These are phyloP conservation scores for Wickerhamiella nectarea DNA, from an alignment of 805 yeast species.

Conservation along the genomic window DNA sequence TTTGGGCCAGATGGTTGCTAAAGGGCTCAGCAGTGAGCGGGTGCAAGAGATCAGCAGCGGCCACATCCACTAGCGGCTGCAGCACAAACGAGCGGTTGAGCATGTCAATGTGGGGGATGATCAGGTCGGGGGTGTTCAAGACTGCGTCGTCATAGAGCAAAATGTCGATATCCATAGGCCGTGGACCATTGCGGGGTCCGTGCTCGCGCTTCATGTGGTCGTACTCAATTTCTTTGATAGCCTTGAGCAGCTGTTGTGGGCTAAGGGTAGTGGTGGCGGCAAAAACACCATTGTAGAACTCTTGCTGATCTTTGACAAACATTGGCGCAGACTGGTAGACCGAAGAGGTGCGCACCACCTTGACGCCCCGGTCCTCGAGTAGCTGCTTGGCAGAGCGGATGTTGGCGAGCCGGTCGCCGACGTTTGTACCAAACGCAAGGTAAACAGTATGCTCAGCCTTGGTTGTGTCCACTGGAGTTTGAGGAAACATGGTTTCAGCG, in stretches of 20 bases:
- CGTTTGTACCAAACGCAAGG: conserved; percentile 82
- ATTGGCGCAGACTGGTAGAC: conserved; percentile 83
- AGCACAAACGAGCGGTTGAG: conserved; percentile 82
- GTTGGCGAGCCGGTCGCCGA: conserved; percentile 56
- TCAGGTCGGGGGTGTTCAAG: conserved; percentile 43
- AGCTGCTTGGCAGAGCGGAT: conserved; percentile 42
- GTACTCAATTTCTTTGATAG: conserved; percentile 68
- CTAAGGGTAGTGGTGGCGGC: conserved; percentile 44
- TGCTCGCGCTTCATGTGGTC: conserved; percentile 56
- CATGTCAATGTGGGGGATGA: conserved; percentile 79
- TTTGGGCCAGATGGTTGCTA: conserved; percentile 47
- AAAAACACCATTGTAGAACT: conserved; percentile 73
- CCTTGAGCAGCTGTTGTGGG: conserved; percentile 51
- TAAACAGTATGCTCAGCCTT: conserved; percentile 38
- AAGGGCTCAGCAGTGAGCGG: conserved; percentile 81
- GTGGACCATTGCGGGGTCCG: conserved; percentile 77
- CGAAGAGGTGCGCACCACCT: conserved; percentile 52
- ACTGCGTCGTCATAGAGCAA: conserved; percentile 50
- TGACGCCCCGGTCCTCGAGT: conserved; percentile 32
- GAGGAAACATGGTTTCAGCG: conserved; percentile 14
- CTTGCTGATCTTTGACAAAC: conserved; percentile 70
- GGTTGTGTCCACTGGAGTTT: conserved; percentile 12
- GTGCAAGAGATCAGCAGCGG: conserved; percentile 52
- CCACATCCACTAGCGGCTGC: conserved; percentile 72
- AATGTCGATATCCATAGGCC: conserved; percentile 83